phyloP scores from a whole-genome alignment of 108 stramenopile genomes.

The Pelagomonas calceolata region DNA sequence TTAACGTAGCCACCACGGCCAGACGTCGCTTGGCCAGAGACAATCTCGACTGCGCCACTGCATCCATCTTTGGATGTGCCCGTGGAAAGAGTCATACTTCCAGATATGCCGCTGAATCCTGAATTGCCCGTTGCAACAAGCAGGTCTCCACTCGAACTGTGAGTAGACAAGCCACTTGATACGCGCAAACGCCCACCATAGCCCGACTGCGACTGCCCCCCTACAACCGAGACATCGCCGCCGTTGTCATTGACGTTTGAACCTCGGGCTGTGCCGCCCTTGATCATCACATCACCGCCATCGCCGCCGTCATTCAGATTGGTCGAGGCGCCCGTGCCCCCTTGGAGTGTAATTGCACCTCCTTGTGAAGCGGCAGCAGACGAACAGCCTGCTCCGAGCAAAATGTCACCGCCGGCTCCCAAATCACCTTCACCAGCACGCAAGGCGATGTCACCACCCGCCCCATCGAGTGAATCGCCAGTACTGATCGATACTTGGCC shows the following conservation, averaged over 20 bases:
- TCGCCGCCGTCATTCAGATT: conserved; percentile 46
- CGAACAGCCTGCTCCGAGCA: conserved; percentile 16
- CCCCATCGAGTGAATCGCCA: conserved; percentile 3
- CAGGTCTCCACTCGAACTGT: conserved; percentile 26
- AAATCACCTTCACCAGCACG: conserved; percentile 17
- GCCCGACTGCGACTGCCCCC: conserved; percentile 12
- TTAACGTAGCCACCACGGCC: conserved; percentile 9
- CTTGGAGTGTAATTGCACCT: conserved; percentile 11
- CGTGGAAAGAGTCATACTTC: conserved; percentile 25
- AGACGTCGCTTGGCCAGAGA: conserved; percentile 18
- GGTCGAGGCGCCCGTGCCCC: conserved; percentile 25
- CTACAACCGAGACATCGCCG: conserved; percentile 18
- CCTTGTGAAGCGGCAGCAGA: conserved; percentile 7
- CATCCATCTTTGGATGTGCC: conserved; percentile 23
- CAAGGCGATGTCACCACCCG: conserved; percentile 13
- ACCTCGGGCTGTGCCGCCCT: conserved; percentile 24
- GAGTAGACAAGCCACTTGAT: conserved; percentile 18
- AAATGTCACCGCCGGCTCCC: conserved; percentile 25
- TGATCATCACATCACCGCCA: conserved; percentile 40
- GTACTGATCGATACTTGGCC: conserved; percentile 2
- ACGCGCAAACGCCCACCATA: conserved; percentile 21
- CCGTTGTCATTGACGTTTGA: conserved; percentile 28
- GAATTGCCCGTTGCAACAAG: conserved; percentile 27
- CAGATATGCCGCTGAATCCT: conserved; percentile 23
- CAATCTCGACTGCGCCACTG: conserved; percentile 16